These are phyloP conservation scores for Aureobasidium lini DNA, from an alignment of 2,329 filamentous ascomycete species.

Conservation along the genomic window DNA sequence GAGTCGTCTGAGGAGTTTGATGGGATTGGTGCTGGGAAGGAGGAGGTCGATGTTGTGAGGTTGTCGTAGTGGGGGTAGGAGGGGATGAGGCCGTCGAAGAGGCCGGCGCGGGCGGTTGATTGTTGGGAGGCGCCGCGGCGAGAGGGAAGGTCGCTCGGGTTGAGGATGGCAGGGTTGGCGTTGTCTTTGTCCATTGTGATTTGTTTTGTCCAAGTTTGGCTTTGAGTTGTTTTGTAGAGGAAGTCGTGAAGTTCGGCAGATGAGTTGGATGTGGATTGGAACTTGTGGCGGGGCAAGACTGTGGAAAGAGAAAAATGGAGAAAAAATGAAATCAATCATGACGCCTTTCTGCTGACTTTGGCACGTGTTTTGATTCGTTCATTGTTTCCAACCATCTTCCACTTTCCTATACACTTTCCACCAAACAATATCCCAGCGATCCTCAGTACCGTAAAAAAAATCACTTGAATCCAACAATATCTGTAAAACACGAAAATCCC, in stretches of 20 bases:
- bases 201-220: neutral
- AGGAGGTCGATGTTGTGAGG: conserved; percentile 32
- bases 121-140: conserved; percentile 50
- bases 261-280: neutral
- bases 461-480: too few species aligned
- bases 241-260: neutral
- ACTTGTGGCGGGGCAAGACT: neutral
- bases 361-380: neutral
- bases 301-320: neutral
- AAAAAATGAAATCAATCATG: neutral
- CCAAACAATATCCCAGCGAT: too few species aligned
- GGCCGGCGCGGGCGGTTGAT: conserved; percentile 32
- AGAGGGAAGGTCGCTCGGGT: conserved; percentile 78
- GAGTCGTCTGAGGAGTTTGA: conserved; percentile 25
- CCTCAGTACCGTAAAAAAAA: too few species aligned
- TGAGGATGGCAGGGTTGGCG: conserved; percentile 89
- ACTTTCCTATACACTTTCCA: too few species aligned
- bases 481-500: too few species aligned
- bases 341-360: neutral
- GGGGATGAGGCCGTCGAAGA: conserved; percentile 49
- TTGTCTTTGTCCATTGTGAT: conserved; percentile 49
- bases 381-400: neutral
- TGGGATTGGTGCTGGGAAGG: conserved; percentile 19
- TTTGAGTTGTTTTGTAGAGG: neutral
- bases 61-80: conserved; percentile 43